Conservation (phyloP, 2,329 filamentous ascomycete species). For the Colletotrichum truncatum region DNA sequence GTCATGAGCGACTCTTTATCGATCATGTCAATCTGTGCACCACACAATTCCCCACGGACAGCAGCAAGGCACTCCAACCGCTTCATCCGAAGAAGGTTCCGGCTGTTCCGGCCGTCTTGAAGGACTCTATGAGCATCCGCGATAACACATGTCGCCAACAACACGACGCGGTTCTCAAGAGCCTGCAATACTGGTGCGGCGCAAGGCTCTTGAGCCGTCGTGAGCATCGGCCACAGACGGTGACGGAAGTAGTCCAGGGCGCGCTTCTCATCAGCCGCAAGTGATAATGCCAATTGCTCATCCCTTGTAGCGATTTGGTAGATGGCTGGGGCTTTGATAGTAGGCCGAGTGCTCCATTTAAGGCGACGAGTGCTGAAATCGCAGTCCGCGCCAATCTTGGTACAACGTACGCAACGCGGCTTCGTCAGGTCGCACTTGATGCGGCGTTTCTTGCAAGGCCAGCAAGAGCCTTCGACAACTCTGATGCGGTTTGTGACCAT, state of each 20-base stretch:
- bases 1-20: conserved; percentile 42
- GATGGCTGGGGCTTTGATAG: conserved; percentile 40
- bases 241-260: conserved; percentile 44
- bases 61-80: conserved; percentile 42
- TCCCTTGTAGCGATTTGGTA: conserved; percentile 38
- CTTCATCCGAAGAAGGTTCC: conserved; percentile 36
- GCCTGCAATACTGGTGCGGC: conserved; percentile 40
- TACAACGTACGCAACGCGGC: conserved; percentile 43
- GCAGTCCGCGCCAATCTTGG: conserved; percentile 25
- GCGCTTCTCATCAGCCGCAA: conserved; percentile 39
- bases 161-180: conserved; percentile 42
- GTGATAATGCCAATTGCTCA: conserved; percentile 30
- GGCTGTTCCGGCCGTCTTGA: conserved; percentile 39
- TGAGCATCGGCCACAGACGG: conserved; percentile 42
- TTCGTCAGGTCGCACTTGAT: conserved; percentile 46
- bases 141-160: conserved; percentile 42
- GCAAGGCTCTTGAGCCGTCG: conserved; percentile 39
- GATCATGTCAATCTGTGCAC: conserved; percentile 29
- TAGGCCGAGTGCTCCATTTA: conserved; percentile 50
- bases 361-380: conserved; percentile 48
- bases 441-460: conserved; percentile 44
- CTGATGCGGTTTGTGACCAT: conserved; percentile 13
- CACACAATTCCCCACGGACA: conserved; percentile 42
- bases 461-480: conserved; percentile 46
- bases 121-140: conserved; percentile 42